Base-by-base conservation (phyloP, 1,284 basidiomycete genomes). In the Ceratobasidium sp. region DNA sequence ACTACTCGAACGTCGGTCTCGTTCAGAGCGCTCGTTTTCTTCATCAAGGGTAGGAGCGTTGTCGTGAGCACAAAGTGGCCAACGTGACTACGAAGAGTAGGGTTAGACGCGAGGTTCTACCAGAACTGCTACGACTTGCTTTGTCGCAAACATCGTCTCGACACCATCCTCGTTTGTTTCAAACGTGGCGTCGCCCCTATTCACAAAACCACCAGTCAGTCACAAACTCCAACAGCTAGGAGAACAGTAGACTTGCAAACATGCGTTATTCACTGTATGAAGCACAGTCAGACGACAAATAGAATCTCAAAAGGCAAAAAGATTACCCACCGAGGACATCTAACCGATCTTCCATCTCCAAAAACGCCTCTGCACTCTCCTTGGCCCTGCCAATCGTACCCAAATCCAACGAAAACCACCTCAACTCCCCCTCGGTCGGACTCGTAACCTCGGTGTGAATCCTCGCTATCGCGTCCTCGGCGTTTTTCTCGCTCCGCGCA, bases 251-350 rank as follows among this genome's bases (percentile, higher is more conserved):
- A 75, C 84, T 71, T 76, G 87, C 86, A 83, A 69, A 0, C 83
- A 86, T 76, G 87, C 87, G 76, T 89, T 88, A 76, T 88, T 86
- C 53, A 89, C 86, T 88, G 59, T 37, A 29, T 3, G 31, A 39
- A 24, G 24, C 51, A 8, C 4, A n/a, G 27, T 68, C 8, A 68
- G 51, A 14, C n/a, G 13, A 43, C 43, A 61, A 41, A 48, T 27
- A n/a, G 39, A 53, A 9, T 39, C 9, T 63, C 37, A 34, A 53
- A 29, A 41, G 27, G 48, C 7, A 68, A 51, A 11, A 24, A 43
- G 24, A 39, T 48, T 39, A 81, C 83, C 51, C 74, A 88, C 88
- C 79, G n/a, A 89, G 79, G n/a, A 88, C 80, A 76, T 89, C 88
- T 49, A 89, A 79, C 46, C 86, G 82, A n/a, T 79, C 79, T 77